phyloP scores from a whole-genome alignment of 2,329 filamentous ascomycete species.

The Penicillium sp. region DNA sequence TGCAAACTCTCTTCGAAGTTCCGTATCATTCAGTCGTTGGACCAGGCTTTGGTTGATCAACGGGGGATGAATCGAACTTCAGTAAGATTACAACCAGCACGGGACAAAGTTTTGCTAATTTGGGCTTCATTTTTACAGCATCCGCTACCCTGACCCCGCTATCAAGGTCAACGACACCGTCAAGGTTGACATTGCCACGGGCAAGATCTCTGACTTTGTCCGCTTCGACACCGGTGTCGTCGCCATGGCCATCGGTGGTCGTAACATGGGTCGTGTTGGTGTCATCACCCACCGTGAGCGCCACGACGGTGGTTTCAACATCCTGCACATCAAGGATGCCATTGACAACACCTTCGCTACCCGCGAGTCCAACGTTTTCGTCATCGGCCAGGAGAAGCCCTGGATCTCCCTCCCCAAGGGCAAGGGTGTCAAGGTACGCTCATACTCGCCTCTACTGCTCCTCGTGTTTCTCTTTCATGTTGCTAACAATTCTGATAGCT shows the following conservation, averaged over 20 bases:
- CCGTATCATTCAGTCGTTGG: conserved; percentile 99
- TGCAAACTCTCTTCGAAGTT: conserved; percentile 64
- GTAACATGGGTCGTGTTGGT: conserved; percentile 99
- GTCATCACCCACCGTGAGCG: conserved; percentile 99
- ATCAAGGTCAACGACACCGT: conserved; percentile 99
- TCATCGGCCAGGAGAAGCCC: conserved; percentile 98
- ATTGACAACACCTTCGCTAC: conserved; percentile 99
- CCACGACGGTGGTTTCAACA: conserved; percentile 99
- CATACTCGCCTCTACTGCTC: background rate
- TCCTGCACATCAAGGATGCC: conserved; percentile 99
- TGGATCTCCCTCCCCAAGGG: conserved; percentile 99
- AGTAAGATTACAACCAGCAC: conserved; percentile 36
- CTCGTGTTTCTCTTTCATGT: background rate
- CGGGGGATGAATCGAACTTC: conserved; percentile 47
- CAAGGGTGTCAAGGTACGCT: conserved; percentile 90
- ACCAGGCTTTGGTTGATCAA: conserved; percentile 90
- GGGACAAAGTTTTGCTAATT: conserved; percentile 45
- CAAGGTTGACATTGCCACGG: conserved; percentile 96
- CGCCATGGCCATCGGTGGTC: conserved; percentile 98
- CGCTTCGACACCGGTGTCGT: conserved; percentile 98
- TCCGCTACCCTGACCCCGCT: conserved; percentile 96
- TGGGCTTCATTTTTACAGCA: conserved; percentile 62
- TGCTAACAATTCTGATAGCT: conserved; percentile 61
- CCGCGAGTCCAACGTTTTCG: conserved; percentile 99
- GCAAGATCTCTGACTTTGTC: conserved; percentile 98